phyloP scores from a whole-genome alignment of 2,329 filamentous ascomycete species.

The Alternaria sp. region DNA sequence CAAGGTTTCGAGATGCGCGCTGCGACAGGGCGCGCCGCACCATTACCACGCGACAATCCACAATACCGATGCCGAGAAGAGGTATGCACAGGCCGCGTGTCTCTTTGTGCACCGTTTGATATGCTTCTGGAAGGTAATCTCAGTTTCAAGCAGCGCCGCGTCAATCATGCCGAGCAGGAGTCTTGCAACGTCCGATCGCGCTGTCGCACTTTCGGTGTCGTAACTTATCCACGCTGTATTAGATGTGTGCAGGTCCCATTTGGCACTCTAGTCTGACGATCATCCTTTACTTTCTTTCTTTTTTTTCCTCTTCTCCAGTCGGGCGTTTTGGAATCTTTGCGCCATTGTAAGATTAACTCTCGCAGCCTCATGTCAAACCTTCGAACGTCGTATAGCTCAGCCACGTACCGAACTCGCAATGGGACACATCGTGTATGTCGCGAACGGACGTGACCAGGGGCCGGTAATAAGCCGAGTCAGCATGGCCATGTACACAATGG shows the following conservation, averaged over 20 bases:
- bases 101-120: conserved; percentile 9
- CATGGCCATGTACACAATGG: conserved; percentile 31
- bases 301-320: conserved; percentile 6
- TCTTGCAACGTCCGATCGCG: conserved; percentile 11
- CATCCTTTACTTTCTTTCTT: conserved; percentile 7
- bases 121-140: conserved; percentile 14
- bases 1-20: conserved; percentile 16
- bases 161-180: conserved; percentile 11
- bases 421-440: conserved; percentile 31
- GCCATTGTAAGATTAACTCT: conserved; percentile 1
- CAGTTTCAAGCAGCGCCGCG: conserved; percentile 17
- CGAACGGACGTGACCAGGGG: conserved; percentile 24
- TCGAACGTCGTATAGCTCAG: conserved; percentile 14
- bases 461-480: conserved; percentile 35
- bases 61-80: neutral
- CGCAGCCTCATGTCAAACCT: conserved; percentile 20
- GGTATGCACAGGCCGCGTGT: conserved; percentile 3
- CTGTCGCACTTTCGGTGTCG: conserved; percentile 14
- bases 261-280: neutral
- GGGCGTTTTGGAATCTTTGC: conserved; percentile 2
- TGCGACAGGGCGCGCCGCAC: conserved; percentile 21
- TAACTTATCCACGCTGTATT: conserved; percentile 13
- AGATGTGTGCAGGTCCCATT: conserved; percentile 13
- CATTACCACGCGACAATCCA: conserved; percentile 6
- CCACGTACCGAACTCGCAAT: conserved; percentile 16